Base-by-base conservation (phyloP, 2,329 filamentous ascomycete species). In the Cytospora mali region DNA sequence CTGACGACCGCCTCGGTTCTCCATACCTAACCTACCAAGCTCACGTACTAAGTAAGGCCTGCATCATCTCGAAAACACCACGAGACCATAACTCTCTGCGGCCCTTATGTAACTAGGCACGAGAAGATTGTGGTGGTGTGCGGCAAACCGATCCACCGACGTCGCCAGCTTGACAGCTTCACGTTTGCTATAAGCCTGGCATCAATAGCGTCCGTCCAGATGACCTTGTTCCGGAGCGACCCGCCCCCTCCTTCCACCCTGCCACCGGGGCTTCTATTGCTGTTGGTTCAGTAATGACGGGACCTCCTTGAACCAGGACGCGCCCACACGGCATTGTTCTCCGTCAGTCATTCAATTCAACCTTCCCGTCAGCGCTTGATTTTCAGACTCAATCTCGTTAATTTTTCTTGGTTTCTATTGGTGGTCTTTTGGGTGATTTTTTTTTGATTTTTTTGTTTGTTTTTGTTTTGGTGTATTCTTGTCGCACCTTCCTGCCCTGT, bases 141-240 rank as follows among this genome's bases (percentile, higher is more conserved):
- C n/a, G n/a, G n/a, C n/a, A n/a, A 6, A 33, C 3, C 14, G 31
- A 33, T 33, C 42, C 42, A 46, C 42, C 42, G 42, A 46, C 42
- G 42, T 46, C 42, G 42, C 42, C 9, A n/a, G 42, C 42, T 46
- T 46, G 48, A 28, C 56, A 35, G 25, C 31, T 31, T 33, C 50
- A 60, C 27, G 46, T 29, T 48, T 60, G 57, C 29, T 60, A 31
- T 48, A 33, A 35, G 50, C 50, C 33, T 53, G 35, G 23, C 57
- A 60, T 54, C 57, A 48, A 60, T 35, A 60, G 50, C 57, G 33
- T 60, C 57, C 57, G 57, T 46, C 57, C 57, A 16, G 11, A 35
- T 35, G 11, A 14, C 33, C 11, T 46, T 60, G 57, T 60, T 60
- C 27, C 57, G 50, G 50, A n/a, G n/a, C 57, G 57, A 39, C 27